Evolutionary conservation across 2,329 filamentous ascomycete genomes (phyloP).

Genomic region (Xylariaceae sp.): DNA sequence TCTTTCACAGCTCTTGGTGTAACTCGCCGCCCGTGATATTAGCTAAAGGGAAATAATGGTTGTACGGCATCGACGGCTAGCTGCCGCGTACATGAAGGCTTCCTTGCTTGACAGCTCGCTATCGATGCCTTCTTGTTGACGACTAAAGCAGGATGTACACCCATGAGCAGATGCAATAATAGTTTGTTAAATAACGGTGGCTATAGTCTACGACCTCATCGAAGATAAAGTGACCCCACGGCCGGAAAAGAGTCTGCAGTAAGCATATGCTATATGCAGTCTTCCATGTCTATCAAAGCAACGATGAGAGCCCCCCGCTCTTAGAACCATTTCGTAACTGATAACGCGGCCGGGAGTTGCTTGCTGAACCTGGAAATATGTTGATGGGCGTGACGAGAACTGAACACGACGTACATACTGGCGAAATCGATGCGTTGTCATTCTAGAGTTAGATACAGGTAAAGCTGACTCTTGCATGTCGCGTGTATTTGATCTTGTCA

Average conservation of each 20-base stretch:
- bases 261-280: slow-evolving; percentile 21
- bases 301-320: background rate
- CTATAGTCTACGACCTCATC: slow-evolving; percentile 2
- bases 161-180: slow-evolving; percentile 14
- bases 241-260: slow-evolving; percentile 4
- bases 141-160: slow-evolving; percentile 18
- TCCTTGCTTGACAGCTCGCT: slow-evolving; percentile 20
- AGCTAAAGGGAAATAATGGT: slow-evolving; percentile 17
- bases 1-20: slow-evolving; percentile 14
- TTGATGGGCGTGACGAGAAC: background rate
- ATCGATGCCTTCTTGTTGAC: slow-evolving; percentile 7
- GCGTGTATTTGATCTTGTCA: background rate
- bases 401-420: slow-evolving; percentile 1
- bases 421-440: slow-evolving; percentile 2
- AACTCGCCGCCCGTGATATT: slow-evolving; percentile 19
- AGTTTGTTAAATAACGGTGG: slow-evolving; percentile 14
- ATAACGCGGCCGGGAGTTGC: background rate
- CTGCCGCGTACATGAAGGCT: slow-evolving; percentile 16
- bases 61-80: slow-evolving; percentile 18
- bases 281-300: slow-evolving; percentile 17
- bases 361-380: too few relatives aligned
- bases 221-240: slow-evolving; percentile 7
- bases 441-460: background rate
- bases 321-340: background rate
- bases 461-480: slow-evolving; percentile 1